Conservation (phyloP, 805 yeast species). For the Candida qinlingensis region DNA sequence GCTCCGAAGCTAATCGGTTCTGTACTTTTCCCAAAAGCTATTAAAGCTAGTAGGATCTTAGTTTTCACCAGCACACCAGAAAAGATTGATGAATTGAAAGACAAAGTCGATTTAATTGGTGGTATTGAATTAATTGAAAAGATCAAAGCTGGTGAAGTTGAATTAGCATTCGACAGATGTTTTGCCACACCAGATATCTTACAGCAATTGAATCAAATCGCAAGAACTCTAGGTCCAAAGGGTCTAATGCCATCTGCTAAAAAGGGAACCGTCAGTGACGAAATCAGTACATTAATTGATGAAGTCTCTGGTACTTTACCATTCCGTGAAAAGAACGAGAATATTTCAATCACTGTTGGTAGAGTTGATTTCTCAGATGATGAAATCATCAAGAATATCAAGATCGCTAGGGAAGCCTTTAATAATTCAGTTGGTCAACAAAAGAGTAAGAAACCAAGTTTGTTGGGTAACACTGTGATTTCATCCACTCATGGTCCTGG, state of each 20-base stretch:
- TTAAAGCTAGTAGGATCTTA: conserved; percentile 57
- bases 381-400: conserved; percentile 66
- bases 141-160: conserved; percentile 44
- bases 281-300: conserved; percentile 48
- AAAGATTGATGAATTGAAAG: conserved; percentile 45
- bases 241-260: conserved; percentile 86
- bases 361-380: conserved; percentile 72
- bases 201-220: conserved; percentile 56
- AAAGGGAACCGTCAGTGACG: conserved; percentile 79
- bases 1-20: conserved; percentile 70
- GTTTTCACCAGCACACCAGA: conserved; percentile 61
- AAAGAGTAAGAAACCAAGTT: conserved; percentile 61
- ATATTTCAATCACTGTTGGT: conserved; percentile 66
- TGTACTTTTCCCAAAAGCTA: conserved; percentile 65
- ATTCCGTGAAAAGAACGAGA: conserved; percentile 67
- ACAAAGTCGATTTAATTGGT: conserved; percentile 58
- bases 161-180: conserved; percentile 62
- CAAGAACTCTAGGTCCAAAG: conserved; percentile 80
- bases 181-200: conserved; percentile 83
- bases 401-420: conserved; percentile 61
- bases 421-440: conserved; percentile 46
- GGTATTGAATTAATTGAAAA: conserved; percentile 63
- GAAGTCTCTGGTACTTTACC: conserved; percentile 63
- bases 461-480: conserved; percentile 63
- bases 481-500: conserved; percentile 78